These are phyloP conservation scores for Phytophthora sp. DNA, from an alignment of 352 stramenopile genomes.

Conservation along the genomic window DNA sequence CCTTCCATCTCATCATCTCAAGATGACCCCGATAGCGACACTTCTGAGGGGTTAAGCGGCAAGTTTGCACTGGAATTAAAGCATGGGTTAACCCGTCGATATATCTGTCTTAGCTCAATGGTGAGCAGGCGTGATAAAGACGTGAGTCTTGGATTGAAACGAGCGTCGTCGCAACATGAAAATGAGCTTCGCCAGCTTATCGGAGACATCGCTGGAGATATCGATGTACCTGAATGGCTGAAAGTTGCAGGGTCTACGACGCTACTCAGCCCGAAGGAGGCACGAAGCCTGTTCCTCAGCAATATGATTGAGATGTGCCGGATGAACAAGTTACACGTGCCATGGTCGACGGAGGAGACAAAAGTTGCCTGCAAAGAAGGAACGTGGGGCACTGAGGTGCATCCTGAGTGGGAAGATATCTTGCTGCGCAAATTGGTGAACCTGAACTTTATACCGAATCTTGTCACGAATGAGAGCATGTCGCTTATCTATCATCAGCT, in stretches of 20 bases:
- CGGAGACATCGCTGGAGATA: slow-evolving; percentile 72
- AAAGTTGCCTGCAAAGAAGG: slow-evolving; percentile 87
- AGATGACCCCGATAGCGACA: slow-evolving; percentile 43
- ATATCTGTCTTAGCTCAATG: slow-evolving; percentile 69
- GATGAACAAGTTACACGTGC: slow-evolving; percentile 89
- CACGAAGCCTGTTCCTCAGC: slow-evolving; percentile 78
- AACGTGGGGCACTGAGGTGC: slow-evolving; percentile 81
- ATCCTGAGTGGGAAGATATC: slow-evolving; percentile 86
- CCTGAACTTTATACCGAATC: slow-evolving; percentile 80
- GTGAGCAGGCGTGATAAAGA: slow-evolving; percentile 75
- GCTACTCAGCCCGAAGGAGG: slow-evolving; percentile 78
- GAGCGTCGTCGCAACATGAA: slow-evolving; percentile 57
- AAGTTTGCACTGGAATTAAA: slow-evolving; percentile 90
- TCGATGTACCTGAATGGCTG: slow-evolving; percentile 66
- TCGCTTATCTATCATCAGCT: slow-evolving; percentile 77
- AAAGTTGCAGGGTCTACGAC: slow-evolving; percentile 76
- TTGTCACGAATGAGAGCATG: slow-evolving; percentile 81
- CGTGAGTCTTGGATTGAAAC: slow-evolving; percentile 72
- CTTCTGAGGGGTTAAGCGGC: slow-evolving; percentile 65
- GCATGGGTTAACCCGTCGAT: slow-evolving; percentile 78
- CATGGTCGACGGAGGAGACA: slow-evolving; percentile 88
- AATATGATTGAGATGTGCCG: slow-evolving; percentile 91
- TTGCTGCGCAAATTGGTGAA: slow-evolving; percentile 83
- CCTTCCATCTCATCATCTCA: slow-evolving; percentile 76
- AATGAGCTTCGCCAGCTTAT: slow-evolving; percentile 76